Conservation (phyloP, 2,329 filamentous ascomycete species). For the Endoconidiophora laricicola region DNA sequence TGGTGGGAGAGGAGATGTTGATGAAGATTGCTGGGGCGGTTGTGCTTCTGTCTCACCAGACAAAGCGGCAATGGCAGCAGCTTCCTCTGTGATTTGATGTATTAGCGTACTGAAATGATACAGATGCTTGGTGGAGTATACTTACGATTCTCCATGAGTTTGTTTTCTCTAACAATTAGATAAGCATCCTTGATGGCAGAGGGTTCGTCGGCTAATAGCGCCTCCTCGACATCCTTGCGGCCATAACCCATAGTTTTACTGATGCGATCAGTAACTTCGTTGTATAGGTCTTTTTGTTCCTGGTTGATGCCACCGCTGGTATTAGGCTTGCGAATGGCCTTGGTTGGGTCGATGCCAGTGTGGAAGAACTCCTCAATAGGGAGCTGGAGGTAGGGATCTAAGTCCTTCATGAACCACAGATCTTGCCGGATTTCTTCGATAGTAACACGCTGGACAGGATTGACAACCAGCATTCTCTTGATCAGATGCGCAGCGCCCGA, state of each 20-base stretch:
- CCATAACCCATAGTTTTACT: constrained; percentile 97
- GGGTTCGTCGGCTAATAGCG: constrained; percentile 76
- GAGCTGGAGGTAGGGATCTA: constrained; percentile 73
- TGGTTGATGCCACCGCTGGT: constrained; percentile 65
- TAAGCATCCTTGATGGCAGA: constrained; percentile 98
- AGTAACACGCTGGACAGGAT: constrained; percentile 83
- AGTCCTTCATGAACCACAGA: constrained; percentile 79
- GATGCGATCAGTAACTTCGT: constrained; percentile 85
- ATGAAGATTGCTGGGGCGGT: not conserved
- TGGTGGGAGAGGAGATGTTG: not conserved
- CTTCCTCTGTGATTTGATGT: constrained; percentile 19
- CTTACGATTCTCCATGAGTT: constrained; percentile 92
- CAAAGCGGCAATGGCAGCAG: constrained; percentile 19
- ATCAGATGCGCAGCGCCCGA: constrained; percentile 68
- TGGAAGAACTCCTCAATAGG: constrained; percentile 85
- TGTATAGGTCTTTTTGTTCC: constrained; percentile 81
- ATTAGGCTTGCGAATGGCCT: constrained; percentile 68
- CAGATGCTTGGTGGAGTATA: constrained; percentile 18
- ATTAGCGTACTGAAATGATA: constrained; percentile 15
- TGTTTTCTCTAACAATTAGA: constrained; percentile 93
- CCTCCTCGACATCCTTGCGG: constrained; percentile 87
- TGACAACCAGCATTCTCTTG: constrained; percentile 85
- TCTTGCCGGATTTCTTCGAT: constrained; percentile 87
- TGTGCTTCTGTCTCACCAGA: constrained; percentile 1
- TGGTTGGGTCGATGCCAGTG: constrained; percentile 85